A percentile compares a stretch with the other conserved stretches of the same genome.
Conservation (phyloP, 1,139 yeast species). For the Saccharomyces pastorianus region DNA sequence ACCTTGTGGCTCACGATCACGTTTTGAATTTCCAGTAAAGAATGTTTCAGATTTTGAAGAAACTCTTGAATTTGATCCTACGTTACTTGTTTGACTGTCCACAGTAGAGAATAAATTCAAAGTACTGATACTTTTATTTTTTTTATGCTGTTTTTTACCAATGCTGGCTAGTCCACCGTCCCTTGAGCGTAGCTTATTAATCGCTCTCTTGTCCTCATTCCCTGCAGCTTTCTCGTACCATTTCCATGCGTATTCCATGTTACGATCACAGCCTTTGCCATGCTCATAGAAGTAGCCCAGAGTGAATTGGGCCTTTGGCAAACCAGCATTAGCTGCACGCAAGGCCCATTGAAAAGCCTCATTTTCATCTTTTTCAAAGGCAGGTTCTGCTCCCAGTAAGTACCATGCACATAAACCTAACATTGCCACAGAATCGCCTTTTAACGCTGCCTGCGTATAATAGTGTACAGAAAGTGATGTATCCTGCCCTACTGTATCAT, state of each 20-base stretch:
- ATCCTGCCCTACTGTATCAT: constrained; percentile 68
- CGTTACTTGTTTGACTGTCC: constrained; percentile 1
- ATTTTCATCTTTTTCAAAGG: constrained; percentile 64
- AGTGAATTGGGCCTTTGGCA: constrained; percentile 80
- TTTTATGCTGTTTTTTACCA: constrained; percentile 6
- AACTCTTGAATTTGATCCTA: neutral
- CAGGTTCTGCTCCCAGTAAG: constrained; percentile 80
- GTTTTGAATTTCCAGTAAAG: neutral
- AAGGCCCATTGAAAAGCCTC: constrained; percentile 95
- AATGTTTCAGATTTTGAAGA: neutral
- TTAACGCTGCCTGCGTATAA: constrained; percentile 82
- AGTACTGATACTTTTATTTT: constrained; percentile 9
- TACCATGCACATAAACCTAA: constrained; percentile 96
- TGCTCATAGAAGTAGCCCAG: constrained; percentile 77
- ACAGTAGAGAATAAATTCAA: constrained; percentile 8
- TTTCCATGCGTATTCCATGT: constrained; percentile 48
- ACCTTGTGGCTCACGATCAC: neutral
- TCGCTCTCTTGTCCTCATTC: constrained; percentile 63
- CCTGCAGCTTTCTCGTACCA: constrained; percentile 78
- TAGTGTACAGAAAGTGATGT: constrained; percentile 83
- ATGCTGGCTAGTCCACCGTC: neutral
- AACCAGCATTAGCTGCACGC: constrained; percentile 68
- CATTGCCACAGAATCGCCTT: constrained; percentile 87
- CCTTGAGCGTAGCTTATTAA: constrained; percentile 23
- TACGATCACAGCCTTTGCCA: constrained; percentile 75